Base-by-base conservation (phyloP, 2,329 filamentous ascomycete species). In the Aspergillus quadrilineatus region DNA sequence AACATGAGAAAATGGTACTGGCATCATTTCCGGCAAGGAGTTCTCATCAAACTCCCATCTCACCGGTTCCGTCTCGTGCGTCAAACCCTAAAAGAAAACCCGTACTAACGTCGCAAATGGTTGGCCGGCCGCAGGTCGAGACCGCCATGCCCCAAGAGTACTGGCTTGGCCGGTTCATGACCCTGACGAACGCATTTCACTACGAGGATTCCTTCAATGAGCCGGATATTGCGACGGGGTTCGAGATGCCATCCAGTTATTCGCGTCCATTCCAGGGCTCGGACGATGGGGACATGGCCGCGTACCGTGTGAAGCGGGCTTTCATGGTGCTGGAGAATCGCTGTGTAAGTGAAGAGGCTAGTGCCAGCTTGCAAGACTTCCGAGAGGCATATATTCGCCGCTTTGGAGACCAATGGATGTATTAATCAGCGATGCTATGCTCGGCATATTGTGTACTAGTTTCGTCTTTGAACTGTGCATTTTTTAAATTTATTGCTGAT, bases 341-440 rank as follows among this genome's bases (percentile, higher is more conserved):
- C 1, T 76, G 74, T 58, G 41, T 61, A 32, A 73, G 73, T 0
- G 62, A 67, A 5, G 71, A 75, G 57, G 73, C 74, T 39, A 65
- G 56, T 26, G 57, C 51, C 14, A 75, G 73, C 57, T 61, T 76
- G 49, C 50, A 62, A 6, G 63, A 61, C 9, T 74, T 74, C 51
- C 59, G 65, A 37, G 39, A 56, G 4, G 63, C 58, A 37, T 73
- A 70, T 62, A 56, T 66, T 50, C 55, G 43, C 15, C 42, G 59
- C 14, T 61, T 59, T 55, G 63, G 65, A 26, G 62, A 62, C 56
- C 28, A 55, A 39, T 67, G 62, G 58, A 62, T 64, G 62, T 15
- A 34, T 39, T 60, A 58, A 29, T 12, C 22, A 12, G 37, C 12
- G 22, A 30, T 6, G 3, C 22, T 30, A n/a, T 12, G 26, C 8